A percentile compares a stretch with the other conserved stretches of the same genome.
These are phyloP conservation scores for Pseudopediastrum boryanum DNA, from an alignment of 139 green algal genomes.

Conservation along the genomic window DNA sequence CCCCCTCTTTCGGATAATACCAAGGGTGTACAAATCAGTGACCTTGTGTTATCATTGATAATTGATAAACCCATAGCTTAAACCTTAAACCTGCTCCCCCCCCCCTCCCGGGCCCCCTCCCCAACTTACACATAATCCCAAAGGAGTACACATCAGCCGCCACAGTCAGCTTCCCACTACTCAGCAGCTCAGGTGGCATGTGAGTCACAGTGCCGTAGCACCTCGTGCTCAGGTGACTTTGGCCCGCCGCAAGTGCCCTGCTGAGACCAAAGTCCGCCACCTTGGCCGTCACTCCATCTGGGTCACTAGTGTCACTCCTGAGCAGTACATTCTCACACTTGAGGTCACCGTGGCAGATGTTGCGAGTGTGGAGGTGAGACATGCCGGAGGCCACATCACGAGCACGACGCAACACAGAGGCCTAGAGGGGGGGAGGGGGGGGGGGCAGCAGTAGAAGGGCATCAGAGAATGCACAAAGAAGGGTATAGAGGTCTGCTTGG, in stretches of 20 bases:
- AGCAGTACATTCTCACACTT: constrained; percentile 72
- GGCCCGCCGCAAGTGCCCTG: constrained; percentile 35
- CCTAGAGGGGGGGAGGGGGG: no score
- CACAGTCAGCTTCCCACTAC: constrained; percentile 44
- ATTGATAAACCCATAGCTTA: no score
- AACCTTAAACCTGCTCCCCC: no score
- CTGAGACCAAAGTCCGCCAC: constrained; percentile 63
- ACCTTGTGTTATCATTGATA: no score
- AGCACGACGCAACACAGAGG: no score
- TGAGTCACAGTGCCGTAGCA: constrained; percentile 46
- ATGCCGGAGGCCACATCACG: no score
- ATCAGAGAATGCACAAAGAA: no score
- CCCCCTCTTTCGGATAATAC: no score
- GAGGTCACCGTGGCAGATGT: constrained; percentile 62
- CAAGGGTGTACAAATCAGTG: no score
- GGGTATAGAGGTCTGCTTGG: no score
- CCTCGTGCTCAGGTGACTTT: constrained; percentile 43
- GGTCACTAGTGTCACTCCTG: constrained; percentile 54
- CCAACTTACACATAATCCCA: constrained; percentile 32
- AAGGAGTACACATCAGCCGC: constrained; percentile 50
- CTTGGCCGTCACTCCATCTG: constrained; percentile 2
- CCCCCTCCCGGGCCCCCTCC: no score
- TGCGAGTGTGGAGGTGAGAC: constrained; percentile 48
- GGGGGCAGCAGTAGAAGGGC: no score
- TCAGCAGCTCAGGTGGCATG: constrained; percentile 43